A percentile compares a stretch with the other conserved stretches of the same genome.
Conservation (phyloP, 106 monocot species). For the Triglochin maritima region DNA sequence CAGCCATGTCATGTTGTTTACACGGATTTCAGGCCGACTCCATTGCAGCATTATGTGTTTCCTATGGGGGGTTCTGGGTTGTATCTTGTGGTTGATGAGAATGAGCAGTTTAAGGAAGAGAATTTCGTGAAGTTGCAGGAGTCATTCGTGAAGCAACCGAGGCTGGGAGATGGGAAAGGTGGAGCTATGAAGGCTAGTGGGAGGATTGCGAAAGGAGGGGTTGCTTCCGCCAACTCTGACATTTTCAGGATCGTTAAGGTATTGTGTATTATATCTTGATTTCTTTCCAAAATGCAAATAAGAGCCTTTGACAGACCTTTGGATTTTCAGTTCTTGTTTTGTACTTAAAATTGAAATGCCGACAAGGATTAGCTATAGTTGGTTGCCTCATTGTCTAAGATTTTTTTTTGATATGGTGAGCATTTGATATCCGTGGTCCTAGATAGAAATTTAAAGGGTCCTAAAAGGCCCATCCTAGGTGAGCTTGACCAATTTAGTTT, state of each 20-base stretch:
- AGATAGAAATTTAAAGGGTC: too few relatives aligned
- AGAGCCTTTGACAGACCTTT: too few relatives aligned
- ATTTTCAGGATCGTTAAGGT: constrained; percentile 99
- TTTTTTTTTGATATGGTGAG: too few relatives aligned
- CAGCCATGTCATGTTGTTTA: constrained; percentile 99
- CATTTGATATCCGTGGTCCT: too few relatives aligned
- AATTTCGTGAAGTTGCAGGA: constrained; percentile 80
- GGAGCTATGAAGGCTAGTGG: constrained; percentile 39
- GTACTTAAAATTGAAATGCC: too few relatives aligned
- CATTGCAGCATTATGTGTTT: constrained; percentile 91
- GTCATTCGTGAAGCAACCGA: constrained; percentile 62
- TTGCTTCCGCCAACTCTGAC: constrained; percentile 62
- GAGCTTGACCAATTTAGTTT: too few relatives aligned
- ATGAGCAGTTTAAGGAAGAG: constrained; percentile 92
- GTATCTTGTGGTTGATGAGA: constrained; percentile 96
- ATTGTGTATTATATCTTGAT: background rate
- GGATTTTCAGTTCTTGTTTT: too few relatives aligned
- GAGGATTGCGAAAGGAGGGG: constrained; percentile 81
- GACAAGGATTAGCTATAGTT: too few relatives aligned
- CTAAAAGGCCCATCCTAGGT: too few relatives aligned
- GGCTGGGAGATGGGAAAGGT: constrained; percentile 24
- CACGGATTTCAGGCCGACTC: constrained; percentile 96
- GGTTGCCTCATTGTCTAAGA: too few relatives aligned
- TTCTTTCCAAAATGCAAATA: too few relatives aligned
- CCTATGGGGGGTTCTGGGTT: constrained; percentile 83